Evolutionary conservation across 352 stramenopile species (phyloP).

Genomic region (Globisporangium splendens): DNA sequence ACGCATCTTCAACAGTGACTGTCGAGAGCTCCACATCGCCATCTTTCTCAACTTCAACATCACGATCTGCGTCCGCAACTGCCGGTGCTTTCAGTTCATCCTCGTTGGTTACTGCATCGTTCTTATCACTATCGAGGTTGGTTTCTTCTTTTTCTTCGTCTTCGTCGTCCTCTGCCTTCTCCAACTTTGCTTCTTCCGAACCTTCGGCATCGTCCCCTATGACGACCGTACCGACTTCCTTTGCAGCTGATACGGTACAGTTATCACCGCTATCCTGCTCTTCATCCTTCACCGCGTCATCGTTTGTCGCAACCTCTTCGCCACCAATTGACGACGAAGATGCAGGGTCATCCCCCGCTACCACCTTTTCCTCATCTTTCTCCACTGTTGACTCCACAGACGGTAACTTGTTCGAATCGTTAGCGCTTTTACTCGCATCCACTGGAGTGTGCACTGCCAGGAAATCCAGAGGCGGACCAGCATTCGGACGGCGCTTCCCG

Average conservation of each 20-base stretch:
- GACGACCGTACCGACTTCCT: too few relatives aligned
- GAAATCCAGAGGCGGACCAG: conserved; percentile 1
- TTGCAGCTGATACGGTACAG: not conserved
- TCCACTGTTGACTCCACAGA: too few relatives aligned
- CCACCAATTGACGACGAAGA: too few relatives aligned
- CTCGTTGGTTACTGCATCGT: not conserved
- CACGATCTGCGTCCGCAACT: not conserved
- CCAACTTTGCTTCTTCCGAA: not conserved
- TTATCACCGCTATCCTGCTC: too few relatives aligned
- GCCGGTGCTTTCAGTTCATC: not conserved
- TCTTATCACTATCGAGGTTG: not conserved
- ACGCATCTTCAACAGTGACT: not conserved
- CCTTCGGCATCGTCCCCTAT: too few relatives aligned
- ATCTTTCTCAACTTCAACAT: not conserved
- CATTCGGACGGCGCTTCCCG: conserved; percentile 13
- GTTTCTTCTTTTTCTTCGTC: conserved; percentile 1
- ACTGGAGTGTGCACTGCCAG: not conserved
- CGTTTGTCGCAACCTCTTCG: too few relatives aligned
- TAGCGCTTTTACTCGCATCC: not conserved
- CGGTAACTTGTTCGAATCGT: too few relatives aligned
- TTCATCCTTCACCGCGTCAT: too few relatives aligned
- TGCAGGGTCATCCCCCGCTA: too few relatives aligned
- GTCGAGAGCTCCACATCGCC: not conserved
- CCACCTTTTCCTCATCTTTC: too few relatives aligned
- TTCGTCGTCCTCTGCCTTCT: conserved; percentile 8